Percentiles rank a stretch among this genome's conserved stretches.
Evolutionary conservation across 768 basidiomycete genomes (phyloP).

Genomic region (Udeniomyces megalosporus): DNA sequence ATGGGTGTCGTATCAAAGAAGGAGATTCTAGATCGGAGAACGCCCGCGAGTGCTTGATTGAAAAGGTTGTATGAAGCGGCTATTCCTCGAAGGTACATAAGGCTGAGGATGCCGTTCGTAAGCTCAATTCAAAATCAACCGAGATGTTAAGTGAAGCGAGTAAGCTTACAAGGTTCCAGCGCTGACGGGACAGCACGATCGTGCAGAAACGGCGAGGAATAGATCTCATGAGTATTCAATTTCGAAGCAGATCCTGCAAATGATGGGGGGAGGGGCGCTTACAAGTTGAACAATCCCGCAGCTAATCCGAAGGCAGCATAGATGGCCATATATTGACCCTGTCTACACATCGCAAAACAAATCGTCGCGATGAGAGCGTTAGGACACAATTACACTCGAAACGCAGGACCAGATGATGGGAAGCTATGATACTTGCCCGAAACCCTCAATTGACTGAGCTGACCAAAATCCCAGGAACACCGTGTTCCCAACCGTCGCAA

Average conservation of each 20-base stretch:
- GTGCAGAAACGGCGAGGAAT: neutral
- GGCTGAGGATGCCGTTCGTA: slow-evolving; percentile 38
- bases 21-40: slow-evolving; percentile 37
- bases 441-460: slow-evolving; percentile 38
- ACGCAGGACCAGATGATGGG: too few species aligned
- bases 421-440: too few species aligned
- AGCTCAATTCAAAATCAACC: slow-evolving; percentile 31
- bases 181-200: neutral
- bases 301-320: slow-evolving; percentile 28
- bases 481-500: slow-evolving; percentile 44
- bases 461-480: slow-evolving; percentile 65
- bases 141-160: neutral
- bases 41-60: slow-evolving; percentile 39
- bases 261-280: too few species aligned
- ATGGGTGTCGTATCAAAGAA: slow-evolving; percentile 12
- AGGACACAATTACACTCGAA: too few species aligned
- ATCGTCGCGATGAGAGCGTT: too few species aligned
- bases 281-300: too few species aligned
- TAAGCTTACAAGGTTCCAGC: too few species aligned
- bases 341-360: too few species aligned
- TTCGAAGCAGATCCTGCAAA: too few species aligned
- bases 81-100: slow-evolving; percentile 21
- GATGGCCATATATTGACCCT: slow-evolving; percentile 52
- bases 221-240: too few species aligned
- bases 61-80: slow-evolving; percentile 38